These are phyloP conservation scores for Fusarium sp. DNA, from an alignment of 2,329 filamentous ascomycete genomes.

Conservation along the genomic window DNA sequence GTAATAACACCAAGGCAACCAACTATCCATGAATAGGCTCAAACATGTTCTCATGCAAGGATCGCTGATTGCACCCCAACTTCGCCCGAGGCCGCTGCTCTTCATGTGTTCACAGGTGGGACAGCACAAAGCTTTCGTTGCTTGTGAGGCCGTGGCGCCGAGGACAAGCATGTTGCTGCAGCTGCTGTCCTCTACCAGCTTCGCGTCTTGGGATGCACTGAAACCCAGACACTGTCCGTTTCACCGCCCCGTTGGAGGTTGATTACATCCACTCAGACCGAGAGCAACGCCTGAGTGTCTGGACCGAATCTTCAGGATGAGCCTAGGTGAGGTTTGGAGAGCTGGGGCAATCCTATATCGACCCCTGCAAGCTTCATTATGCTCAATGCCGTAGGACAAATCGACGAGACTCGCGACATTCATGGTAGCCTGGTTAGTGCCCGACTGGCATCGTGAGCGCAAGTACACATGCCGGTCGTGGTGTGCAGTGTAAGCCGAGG, in stretches of 20 bases:
- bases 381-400: background rate
- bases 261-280: background rate
- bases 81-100: background rate
- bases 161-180: background rate
- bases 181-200: background rate
- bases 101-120: background rate
- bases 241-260: background rate
- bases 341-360: background rate
- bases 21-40: background rate
- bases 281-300: background rate
- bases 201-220: background rate
- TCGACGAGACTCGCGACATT: background rate
- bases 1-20: background rate
- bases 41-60: background rate
- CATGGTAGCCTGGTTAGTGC: background rate
- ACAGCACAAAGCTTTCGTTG: background rate
- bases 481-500: constrained; percentile 3
- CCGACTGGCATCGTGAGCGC: background rate
- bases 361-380: background rate
- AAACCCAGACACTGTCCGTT: background rate
- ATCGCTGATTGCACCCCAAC: background rate
- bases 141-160: background rate
- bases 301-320: background rate
- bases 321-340: background rate
- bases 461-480: background rate